Conservation (phyloP, 2,329 filamentous ascomycete genomes). For the Beauveria scarabaeidicola region DNA sequence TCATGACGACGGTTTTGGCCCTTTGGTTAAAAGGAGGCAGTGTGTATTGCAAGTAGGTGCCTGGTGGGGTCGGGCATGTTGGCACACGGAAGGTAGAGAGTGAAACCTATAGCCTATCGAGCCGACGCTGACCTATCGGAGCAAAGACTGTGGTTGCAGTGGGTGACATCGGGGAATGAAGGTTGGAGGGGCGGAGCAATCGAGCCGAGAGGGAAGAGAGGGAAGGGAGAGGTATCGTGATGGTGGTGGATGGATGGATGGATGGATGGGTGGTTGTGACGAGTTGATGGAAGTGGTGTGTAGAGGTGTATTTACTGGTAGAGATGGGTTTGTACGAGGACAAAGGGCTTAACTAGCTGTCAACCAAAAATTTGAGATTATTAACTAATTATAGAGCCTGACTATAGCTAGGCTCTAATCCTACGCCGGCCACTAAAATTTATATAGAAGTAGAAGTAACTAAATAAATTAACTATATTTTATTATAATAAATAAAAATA, state of each 20-base stretch:
- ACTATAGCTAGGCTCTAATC: no score
- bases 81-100: background rate
- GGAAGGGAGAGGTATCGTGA: background rate
- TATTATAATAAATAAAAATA: no score
- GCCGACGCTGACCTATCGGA: slow-evolving; percentile 2
- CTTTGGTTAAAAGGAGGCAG: no score
- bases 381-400: no score
- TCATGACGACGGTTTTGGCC: background rate
- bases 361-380: no score
- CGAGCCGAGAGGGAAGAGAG: background rate
- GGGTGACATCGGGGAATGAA: background rate
- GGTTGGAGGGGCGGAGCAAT: slow-evolving; percentile 1
- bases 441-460: no score
- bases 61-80: background rate
- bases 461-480: no score
- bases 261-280: background rate
- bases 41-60: background rate
- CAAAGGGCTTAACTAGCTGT: no score
- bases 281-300: background rate
- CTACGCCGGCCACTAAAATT: no score
- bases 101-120: background rate
- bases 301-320: background rate
- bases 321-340: background rate
- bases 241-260: background rate
- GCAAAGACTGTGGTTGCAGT: background rate